Conservation (phyloP, 2,329 filamentous ascomycete genomes). For the Epichloe gansuensis region DNA sequence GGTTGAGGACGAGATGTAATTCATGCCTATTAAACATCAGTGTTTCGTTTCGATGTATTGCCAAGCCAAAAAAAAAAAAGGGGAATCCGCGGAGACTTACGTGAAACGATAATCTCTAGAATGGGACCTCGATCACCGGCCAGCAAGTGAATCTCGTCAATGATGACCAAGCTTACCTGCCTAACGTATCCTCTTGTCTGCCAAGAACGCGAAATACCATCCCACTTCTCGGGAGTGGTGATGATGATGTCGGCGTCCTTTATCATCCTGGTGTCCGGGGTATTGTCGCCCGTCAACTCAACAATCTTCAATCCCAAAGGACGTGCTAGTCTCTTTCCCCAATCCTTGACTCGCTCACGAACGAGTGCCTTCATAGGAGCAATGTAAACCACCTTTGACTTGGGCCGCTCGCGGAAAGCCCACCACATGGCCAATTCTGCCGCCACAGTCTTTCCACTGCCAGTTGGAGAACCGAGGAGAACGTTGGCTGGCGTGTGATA, state of each 20-base stretch:
- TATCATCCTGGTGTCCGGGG: constrained; percentile 90
- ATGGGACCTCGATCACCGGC: constrained; percentile 94
- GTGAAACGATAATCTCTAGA: constrained; percentile 86
- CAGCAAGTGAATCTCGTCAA: constrained; percentile 96
- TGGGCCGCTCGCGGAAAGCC: constrained; percentile 88
- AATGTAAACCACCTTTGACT: constrained; percentile 97
- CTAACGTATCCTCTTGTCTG: constrained; percentile 94
- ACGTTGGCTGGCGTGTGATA: constrained; percentile 91
- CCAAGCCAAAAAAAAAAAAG: too few relatives aligned
- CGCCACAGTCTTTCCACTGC: constrained; percentile 94
- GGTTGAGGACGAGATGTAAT: constrained; percentile 92
- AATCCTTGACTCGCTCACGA: constrained; percentile 90
- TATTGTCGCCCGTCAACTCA: constrained; percentile 93
- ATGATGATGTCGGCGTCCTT: constrained; percentile 95
- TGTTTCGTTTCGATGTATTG: background rate
- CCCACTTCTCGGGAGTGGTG: constrained; percentile 99
- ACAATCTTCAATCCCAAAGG: constrained; percentile 85
- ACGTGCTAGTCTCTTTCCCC: constrained; percentile 67
- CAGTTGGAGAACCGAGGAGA: constrained; percentile 86
- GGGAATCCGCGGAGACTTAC: constrained; percentile 21
- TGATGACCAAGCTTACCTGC: constrained; percentile 91
- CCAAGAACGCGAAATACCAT: constrained; percentile 98
- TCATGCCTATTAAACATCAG: constrained; percentile 54
- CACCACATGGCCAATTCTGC: constrained; percentile 98
- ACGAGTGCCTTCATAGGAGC: constrained; percentile 99